phyloP scores from a whole-genome alignment of 768 basidiomycete species.

The Mycena vitilis region DNA sequence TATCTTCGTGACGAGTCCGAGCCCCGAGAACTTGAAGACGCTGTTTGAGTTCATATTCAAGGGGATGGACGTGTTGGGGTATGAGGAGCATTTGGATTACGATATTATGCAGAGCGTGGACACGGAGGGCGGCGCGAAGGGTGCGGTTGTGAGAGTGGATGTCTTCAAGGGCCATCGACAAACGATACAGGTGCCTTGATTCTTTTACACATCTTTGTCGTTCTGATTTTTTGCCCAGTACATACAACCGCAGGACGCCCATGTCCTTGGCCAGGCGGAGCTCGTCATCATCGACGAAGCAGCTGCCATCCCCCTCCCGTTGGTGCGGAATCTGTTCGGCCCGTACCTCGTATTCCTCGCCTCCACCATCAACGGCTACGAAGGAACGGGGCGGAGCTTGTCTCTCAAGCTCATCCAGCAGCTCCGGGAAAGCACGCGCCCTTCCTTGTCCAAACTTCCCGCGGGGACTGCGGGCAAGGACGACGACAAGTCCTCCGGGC shows the following conservation, averaged over 20 bases:
- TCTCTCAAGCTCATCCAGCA: slow-evolving; percentile 98
- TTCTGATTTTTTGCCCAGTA: slow-evolving; percentile 66
- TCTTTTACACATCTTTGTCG: not conserved
- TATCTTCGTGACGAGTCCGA: slow-evolving; percentile 97
- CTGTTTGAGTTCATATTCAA: slow-evolving; percentile 99
- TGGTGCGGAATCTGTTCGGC: slow-evolving; percentile 94
- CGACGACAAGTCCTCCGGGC: slow-evolving; percentile 53
- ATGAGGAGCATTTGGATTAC: slow-evolving; percentile 98
- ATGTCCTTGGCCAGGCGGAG: slow-evolving; percentile 97
- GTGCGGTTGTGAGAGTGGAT: slow-evolving; percentile 95
- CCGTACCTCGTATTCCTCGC: slow-evolving; percentile 98
- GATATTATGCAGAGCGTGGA: slow-evolving; percentile 97
- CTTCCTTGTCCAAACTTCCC: slow-evolving; percentile 77
- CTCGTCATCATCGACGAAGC: slow-evolving; percentile 98
- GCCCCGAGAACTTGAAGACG: slow-evolving; percentile 97
- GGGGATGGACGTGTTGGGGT: slow-evolving; percentile 92
- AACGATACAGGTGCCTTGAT: slow-evolving; percentile 86
- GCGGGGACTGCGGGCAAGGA: slow-evolving; percentile 49
- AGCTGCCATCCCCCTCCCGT: slow-evolving; percentile 95
- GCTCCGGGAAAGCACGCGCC: slow-evolving; percentile 89
- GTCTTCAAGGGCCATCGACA: slow-evolving; percentile 93
- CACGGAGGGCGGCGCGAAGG: slow-evolving; percentile 81
- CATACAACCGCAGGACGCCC: slow-evolving; percentile 97
- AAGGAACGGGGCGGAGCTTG: slow-evolving; percentile 98
- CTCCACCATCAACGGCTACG: slow-evolving; percentile 99